Conservation (phyloP, 768 basidiomycete species). For the Fibroporia radiculosa region DNA sequence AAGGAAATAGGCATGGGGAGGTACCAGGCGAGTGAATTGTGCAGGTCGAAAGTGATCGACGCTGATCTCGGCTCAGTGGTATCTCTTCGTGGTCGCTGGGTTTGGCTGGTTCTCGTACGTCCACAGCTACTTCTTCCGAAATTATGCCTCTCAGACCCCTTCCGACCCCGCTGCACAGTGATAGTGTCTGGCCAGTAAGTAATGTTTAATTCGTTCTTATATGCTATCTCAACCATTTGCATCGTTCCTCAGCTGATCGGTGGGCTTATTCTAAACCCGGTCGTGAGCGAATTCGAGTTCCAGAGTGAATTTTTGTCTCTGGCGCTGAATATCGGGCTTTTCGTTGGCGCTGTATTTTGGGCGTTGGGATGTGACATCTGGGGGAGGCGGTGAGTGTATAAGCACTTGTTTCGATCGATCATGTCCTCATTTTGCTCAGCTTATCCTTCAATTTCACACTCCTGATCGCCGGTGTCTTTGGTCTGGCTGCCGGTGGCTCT, state of each 20-base stretch:
- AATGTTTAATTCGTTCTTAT: not conserved
- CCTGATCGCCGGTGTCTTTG: conserved; percentile 45
- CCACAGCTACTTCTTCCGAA: too few relatives aligned
- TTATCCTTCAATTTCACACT: conserved; percentile 51
- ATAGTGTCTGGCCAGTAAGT: conserved; percentile 68
- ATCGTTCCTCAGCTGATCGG: conserved; percentile 25
- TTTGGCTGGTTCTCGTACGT: conserved; percentile 74
- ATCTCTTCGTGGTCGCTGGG: conserved; percentile 57
- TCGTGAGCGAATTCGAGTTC: conserved; percentile 41
- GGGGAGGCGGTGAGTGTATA: conserved; percentile 33
- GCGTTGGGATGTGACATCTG: conserved; percentile 43
- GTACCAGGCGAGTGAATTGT: conserved; percentile 35
- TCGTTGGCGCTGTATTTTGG: conserved; percentile 44
- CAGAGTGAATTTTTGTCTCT: conserved; percentile 41
- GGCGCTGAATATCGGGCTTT: conserved; percentile 44
- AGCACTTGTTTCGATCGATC: not conserved
- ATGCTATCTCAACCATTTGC: not conserved
- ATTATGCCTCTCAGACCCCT: not conserved
- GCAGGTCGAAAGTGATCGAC: not conserved
- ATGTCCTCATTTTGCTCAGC: conserved; percentile 15
- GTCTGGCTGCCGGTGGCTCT: conserved; percentile 40
- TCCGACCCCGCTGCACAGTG: conserved; percentile 27
- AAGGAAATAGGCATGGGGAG: conserved; percentile 51
- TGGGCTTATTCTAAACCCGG: conserved; percentile 40
- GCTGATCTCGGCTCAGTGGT: conserved; percentile 34